Conservation (phyloP, 371 early-diverging fungal genomes). For the Cladochytrium tenue region DNA sequence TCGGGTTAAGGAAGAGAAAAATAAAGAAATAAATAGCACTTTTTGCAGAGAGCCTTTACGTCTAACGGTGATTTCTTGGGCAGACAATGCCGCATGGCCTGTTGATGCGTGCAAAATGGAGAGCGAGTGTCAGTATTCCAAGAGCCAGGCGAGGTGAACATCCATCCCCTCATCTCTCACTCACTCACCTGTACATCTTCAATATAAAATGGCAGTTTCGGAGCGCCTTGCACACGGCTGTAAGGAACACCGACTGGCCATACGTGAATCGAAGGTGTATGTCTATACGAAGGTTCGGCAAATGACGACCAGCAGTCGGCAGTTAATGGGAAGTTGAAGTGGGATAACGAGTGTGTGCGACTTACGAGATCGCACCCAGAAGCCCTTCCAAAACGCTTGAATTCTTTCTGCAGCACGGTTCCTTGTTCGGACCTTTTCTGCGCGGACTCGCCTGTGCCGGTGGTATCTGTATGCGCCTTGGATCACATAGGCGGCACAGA, state of each 20-base stretch:
- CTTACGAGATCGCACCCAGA: slow-evolving; percentile 55
- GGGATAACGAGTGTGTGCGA: background rate
- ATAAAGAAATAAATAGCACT: no score
- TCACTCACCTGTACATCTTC: slow-evolving; percentile 50
- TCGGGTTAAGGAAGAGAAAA: background rate
- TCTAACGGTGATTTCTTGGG: slow-evolving; percentile 32
- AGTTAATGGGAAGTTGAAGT: background rate
- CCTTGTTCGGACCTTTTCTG: slow-evolving; percentile 48
- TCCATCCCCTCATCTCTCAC: no score
- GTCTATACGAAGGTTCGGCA: slow-evolving; percentile 22
- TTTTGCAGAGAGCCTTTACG: no score
- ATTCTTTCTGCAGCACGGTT: slow-evolving; percentile 51
- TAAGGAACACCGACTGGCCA: slow-evolving; percentile 56
- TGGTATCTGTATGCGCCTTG: slow-evolving; percentile 47
- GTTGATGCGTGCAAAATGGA: slow-evolving; percentile 1
- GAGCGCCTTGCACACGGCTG: slow-evolving; percentile 52
- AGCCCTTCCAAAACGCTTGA: slow-evolving; percentile 59
- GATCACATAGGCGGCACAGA: slow-evolving; percentile 47
- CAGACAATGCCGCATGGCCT: slow-evolving; percentile 59
- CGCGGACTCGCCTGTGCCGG: slow-evolving; percentile 34
- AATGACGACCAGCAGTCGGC: no score
- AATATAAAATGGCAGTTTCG: slow-evolving; percentile 51
- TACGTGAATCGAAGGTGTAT: slow-evolving; percentile 54
- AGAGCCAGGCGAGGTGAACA: background rate
- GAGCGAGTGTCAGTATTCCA: background rate